Percentiles rank a stretch among this genome's conserved stretches.
Evolutionary conservation across 768 basidiomycete species (phyloP).

Genomic region (Boletus rex-veris): DNA sequence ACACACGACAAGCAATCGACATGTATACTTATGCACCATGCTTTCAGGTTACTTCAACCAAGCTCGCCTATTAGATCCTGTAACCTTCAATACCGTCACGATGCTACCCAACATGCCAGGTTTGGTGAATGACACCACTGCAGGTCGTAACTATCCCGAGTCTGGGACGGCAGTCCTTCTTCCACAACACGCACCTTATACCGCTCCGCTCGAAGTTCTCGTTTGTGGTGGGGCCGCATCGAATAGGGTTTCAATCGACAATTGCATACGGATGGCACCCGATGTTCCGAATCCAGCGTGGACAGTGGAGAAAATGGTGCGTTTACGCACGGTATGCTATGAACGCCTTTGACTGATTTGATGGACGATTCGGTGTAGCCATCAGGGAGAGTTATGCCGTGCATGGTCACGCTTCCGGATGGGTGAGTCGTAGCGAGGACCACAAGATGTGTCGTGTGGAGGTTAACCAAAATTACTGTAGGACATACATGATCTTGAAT

Average conservation of each 20-base stretch:
- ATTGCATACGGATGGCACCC: constrained; percentile 67
- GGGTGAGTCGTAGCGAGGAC: constrained; percentile 10
- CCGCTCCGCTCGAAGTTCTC: constrained; percentile 62
- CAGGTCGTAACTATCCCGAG: constrained; percentile 74
- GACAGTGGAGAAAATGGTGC: constrained; percentile 76
- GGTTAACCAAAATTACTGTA: constrained; percentile 33
- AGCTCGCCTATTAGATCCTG: constrained; percentile 69
- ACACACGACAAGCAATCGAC: background rate
- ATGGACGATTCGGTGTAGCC: constrained; percentile 40
- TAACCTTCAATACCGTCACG: constrained; percentile 58
- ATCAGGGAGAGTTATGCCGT: constrained; percentile 73
- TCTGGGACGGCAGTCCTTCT: constrained; percentile 69
- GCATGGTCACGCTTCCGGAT: constrained; percentile 63
- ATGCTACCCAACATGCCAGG: constrained; percentile 72
- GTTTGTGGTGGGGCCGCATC: constrained; percentile 75
- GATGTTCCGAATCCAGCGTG: constrained; percentile 61
- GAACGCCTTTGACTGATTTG: background rate
- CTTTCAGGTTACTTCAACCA: constrained; percentile 72
- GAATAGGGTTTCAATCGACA: constrained; percentile 48
- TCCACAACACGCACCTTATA: constrained; percentile 71
- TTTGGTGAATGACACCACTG: constrained; percentile 64
- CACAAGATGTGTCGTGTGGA: background rate
- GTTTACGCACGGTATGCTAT: constrained; percentile 17
- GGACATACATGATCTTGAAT: constrained; percentile 75
- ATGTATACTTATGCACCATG: background rate